Base-by-base conservation (phyloP, 2,329 filamentous ascomycete genomes). In the Neofusicoccum ribis region DNA sequence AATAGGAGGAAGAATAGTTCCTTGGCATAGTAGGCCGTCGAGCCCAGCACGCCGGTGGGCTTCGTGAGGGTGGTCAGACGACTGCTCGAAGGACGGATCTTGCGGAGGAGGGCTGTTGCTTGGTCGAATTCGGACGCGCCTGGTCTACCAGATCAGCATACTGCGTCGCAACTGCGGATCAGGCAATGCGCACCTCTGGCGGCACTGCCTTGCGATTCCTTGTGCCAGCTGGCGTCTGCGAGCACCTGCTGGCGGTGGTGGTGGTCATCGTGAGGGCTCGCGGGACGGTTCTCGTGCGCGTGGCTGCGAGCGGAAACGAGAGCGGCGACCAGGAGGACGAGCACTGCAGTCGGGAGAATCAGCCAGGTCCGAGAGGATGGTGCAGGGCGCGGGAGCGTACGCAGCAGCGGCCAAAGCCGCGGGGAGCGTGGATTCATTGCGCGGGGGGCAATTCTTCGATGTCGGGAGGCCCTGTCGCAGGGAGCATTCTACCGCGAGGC, bases 1-100 rank as follows among this genome's bases (percentile, higher is more conserved):
- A 89, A 90, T 17, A 91, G 77, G 36, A 88, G 78, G 52, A 85
- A 84, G 72, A 91, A 87, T 23, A 86, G 77, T 73, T 88, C 81
- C 70, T 86, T 86, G 44, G 84, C 83, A 72, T 90, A 90, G 78
- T 90, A 83, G 68, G 83, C 79, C 43, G 82, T 79, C 65, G 83
- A 82, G 44, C 84, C 85, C 5, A 89, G 66, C 39, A 90, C 72
- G 36, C 88, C 87, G 9, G 83, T 83, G 7, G 86, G 84, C 72
- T 85, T 86, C 63, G 71, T 76, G 70, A 73, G 72, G 70, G 70
- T 75, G 72, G 71, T 80, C 73, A 75, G 79, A 69, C 70, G 78
- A 34, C 75, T 72, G 11, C 74, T 71, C 8, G 78, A 74, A 12
- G 80, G 74, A 65, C 76, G 77, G 61, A 82, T 77, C 68, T 78